Evolutionary conservation across 176 grass and related monocot species (phyloP).

Genomic region (Echinochloa phyllopogon): DNA sequence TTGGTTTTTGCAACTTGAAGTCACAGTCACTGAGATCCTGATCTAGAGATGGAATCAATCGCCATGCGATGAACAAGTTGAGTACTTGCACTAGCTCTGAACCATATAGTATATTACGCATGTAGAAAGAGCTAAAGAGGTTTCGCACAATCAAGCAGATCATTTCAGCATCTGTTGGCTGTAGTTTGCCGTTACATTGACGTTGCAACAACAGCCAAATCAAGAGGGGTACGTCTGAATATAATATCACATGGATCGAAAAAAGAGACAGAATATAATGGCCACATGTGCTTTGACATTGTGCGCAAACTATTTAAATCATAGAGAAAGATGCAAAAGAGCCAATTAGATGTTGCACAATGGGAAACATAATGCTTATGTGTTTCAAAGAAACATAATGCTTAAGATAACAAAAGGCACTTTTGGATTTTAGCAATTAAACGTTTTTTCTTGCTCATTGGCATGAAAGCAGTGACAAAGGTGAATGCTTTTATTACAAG

Average conservation of each 20-base stretch:
- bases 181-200: not conserved
- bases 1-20: conserved; percentile 9
- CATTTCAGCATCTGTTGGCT: not conserved
- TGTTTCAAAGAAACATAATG: not conserved
- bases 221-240: not conserved
- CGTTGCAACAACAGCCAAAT: not conserved
- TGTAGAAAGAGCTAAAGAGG: not conserved
- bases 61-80: not conserved
- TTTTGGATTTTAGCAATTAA: not conserved
- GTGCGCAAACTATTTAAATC: too few relatives aligned
- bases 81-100: not conserved
- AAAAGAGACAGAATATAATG: not conserved
- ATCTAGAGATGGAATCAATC: not conserved
- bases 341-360: not conserved
- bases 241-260: not conserved
- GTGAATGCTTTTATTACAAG: not conserved
- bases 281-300: not conserved
- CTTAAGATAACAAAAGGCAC: not conserved
- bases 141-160: not conserved
- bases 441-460: not conserved
- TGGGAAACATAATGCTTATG: not conserved
- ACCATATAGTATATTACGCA: not conserved
- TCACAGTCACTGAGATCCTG: not conserved
- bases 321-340: not conserved
- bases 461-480: not conserved